Conservation (phyloP, 441 rosid genomes). For the Adansonia rubrostipa region DNA sequence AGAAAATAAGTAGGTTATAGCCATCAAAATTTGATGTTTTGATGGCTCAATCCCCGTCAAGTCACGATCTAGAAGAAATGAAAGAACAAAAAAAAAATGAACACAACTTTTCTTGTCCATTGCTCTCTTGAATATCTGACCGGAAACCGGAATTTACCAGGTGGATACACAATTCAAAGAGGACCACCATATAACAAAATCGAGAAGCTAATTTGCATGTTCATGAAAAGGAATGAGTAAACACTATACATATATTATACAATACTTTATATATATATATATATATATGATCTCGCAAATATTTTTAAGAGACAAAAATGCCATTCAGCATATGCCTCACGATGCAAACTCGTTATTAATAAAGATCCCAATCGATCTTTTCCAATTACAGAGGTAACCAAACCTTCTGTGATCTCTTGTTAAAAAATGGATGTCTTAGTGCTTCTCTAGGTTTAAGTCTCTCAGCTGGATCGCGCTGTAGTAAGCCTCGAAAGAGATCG, state of each 20-base stretch:
- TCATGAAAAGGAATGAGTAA: too few relatives aligned
- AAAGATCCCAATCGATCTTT: constrained; percentile 9
- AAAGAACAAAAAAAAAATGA: background rate
- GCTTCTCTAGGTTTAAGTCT: constrained; percentile 81
- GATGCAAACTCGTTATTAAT: background rate
- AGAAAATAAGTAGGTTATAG: background rate
- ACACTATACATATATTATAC: too few relatives aligned
- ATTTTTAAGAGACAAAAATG: background rate
- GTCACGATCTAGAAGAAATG: background rate
- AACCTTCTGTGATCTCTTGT: constrained; percentile 55
- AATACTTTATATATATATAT: background rate
- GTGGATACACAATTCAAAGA: constrained; percentile 20
- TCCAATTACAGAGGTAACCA: constrained; percentile 39
- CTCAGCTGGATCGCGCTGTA: constrained; percentile 69
- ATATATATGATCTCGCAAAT: background rate
- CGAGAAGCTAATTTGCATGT: too few relatives aligned
- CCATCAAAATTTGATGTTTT: background rate
- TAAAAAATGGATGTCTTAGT: constrained; percentile 79
- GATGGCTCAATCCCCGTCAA: background rate
- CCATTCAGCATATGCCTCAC: background rate
- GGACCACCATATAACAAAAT: background rate
- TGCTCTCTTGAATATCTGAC: background rate
- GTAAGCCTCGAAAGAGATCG: constrained; percentile 80
- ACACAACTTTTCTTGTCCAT: background rate
- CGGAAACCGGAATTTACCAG: constrained; percentile 2